A percentile compares a stretch with the other conserved stretches of the same genome.
Evolutionary conservation across 768 basidiomycete species (phyloP).

Genomic region (Tulasnella sp.): DNA sequence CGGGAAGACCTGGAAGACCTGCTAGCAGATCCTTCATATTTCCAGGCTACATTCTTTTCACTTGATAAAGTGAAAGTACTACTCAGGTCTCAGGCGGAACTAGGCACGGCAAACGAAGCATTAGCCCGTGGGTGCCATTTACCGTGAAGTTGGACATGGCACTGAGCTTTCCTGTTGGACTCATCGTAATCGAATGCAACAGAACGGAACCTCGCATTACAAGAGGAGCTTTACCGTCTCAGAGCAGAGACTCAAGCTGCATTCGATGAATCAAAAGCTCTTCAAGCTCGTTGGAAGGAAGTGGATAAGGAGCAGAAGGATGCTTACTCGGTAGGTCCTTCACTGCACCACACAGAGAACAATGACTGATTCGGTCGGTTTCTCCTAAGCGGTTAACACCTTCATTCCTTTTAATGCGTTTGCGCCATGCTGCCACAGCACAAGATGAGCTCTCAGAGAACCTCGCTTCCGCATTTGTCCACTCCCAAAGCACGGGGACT

Average conservation of each 20-base stretch:
- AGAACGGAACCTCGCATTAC: constrained; percentile 71
- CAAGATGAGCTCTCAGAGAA: constrained; percentile 87
- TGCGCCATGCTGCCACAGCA: constrained; percentile 78
- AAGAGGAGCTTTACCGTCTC: constrained; percentile 66
- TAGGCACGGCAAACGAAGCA: constrained; percentile 76
- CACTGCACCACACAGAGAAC: neutral
- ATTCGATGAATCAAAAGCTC: constrained; percentile 74
- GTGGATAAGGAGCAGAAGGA: constrained; percentile 83
- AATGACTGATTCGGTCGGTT: neutral
- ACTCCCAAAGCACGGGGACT: constrained; percentile 33
- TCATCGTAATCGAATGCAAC: neutral
- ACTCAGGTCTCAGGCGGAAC: constrained; percentile 66
- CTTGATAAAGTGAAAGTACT: constrained; percentile 63
- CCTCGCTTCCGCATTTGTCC: constrained; percentile 74
- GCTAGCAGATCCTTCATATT: constrained; percentile 69
- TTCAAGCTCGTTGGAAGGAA: constrained; percentile 79
- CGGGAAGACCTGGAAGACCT: constrained; percentile 88
- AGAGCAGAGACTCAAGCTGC: constrained; percentile 77
- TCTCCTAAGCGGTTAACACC: constrained; percentile 63
- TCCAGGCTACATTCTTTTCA: constrained; percentile 81
- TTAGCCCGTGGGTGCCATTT: constrained; percentile 63
- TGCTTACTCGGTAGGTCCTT: constrained; percentile 64
- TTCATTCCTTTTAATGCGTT: constrained; percentile 79
- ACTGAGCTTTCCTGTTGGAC: neutral
- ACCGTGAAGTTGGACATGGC: neutral